Percentiles rank a stretch among this genome's conserved stretches.
phyloP scores from a whole-genome alignment of 2,329 filamentous ascomycete species.

The Fusarium aywerte region DNA sequence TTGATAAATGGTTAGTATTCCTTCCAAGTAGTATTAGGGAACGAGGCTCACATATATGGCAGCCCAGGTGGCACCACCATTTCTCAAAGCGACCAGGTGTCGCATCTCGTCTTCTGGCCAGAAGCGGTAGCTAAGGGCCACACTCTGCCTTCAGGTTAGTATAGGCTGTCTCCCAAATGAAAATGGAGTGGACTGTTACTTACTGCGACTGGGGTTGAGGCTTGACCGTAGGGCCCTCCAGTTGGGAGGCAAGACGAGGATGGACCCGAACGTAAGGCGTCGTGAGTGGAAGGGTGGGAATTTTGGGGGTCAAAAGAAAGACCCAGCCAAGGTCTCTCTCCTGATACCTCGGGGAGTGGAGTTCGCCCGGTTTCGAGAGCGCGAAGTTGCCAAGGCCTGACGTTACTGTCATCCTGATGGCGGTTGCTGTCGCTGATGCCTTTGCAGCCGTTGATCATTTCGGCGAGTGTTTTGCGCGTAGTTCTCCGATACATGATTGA shows the following conservation, averaged over 20 bases:
- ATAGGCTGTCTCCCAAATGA: background rate
- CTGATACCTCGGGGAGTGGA: constrained; percentile 8
- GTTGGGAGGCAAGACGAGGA: background rate
- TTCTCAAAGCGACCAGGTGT: background rate
- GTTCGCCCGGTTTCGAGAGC: constrained; percentile 4
- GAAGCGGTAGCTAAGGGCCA: background rate
- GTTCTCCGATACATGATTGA: background rate
- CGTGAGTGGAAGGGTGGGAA: background rate
- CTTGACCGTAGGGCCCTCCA: accelerated
- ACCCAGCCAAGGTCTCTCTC: constrained; percentile 1
- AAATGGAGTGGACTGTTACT: background rate
- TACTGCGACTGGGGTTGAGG: background rate
- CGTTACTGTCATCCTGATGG: background rate
- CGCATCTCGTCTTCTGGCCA: constrained; percentile 20
- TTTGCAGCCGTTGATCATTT: background rate
- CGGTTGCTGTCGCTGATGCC: background rate
- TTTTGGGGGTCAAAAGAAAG: background rate
- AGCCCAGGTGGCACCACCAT: background rate
- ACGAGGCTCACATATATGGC: background rate
- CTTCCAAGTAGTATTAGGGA: accelerated
- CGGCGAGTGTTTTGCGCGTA: background rate
- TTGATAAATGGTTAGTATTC: background rate
- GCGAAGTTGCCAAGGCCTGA: constrained; percentile 8
- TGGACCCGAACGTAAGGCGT: background rate
- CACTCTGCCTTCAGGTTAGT: too few relatives aligned